phyloP scores from a whole-genome alignment of 1,139 yeast species.

The Yamadazyma triangularis region DNA sequence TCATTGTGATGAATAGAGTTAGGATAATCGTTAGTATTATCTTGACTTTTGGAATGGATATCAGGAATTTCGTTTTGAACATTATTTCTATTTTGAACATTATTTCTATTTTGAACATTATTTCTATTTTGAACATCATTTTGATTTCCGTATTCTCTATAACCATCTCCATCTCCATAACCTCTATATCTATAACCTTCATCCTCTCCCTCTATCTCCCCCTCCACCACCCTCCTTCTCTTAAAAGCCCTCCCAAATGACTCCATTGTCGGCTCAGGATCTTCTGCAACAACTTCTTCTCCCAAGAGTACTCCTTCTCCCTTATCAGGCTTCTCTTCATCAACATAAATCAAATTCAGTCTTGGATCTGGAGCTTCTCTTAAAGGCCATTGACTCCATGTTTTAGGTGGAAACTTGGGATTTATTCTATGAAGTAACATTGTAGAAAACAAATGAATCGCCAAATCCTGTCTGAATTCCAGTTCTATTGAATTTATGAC shows the following conservation, averaged over 20 bases:
- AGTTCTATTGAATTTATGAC: too few species aligned
- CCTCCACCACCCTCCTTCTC: background rate
- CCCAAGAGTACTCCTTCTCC: conserved; percentile 12
- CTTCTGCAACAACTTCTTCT: conserved; percentile 13
- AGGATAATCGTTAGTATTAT: too few species aligned
- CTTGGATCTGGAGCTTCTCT: conserved; percentile 33
- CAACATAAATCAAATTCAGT: conserved; percentile 11
- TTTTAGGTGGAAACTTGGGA: conserved; percentile 29
- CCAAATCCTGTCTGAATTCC: conserved; percentile 43
- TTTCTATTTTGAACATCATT: too few species aligned
- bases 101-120: too few species aligned
- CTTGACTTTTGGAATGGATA: too few species aligned
- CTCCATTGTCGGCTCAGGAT: conserved; percentile 1
- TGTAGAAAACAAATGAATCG: conserved; percentile 49
- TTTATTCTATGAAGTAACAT: conserved; percentile 36
- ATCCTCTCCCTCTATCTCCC: background rate
- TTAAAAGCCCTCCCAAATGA: background rate
- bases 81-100: too few species aligned
- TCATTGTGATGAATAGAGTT: too few species aligned
- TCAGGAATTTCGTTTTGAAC: too few species aligned
- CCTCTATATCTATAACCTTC: too few species aligned
- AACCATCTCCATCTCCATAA: too few species aligned
- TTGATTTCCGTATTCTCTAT: too few species aligned
- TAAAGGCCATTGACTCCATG: conserved; percentile 49
- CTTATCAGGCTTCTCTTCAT: conserved; percentile 18